Evolutionary conservation across 2,329 filamentous ascomycete genomes (phyloP).

Genomic region (Dactylellina haptotyla): DNA sequence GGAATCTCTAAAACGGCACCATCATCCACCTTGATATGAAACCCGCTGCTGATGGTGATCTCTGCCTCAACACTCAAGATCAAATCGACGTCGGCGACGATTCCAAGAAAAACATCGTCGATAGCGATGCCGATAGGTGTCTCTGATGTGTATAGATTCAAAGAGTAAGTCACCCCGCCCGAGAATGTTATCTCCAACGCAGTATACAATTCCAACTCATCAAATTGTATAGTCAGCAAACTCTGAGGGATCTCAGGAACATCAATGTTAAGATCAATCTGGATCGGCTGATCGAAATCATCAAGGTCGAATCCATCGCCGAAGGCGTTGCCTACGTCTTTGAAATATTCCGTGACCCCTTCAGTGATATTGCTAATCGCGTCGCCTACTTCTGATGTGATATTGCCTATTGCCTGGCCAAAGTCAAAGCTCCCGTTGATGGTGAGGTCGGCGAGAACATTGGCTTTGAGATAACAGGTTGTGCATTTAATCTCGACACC

Average conservation of each 20-base stretch:
- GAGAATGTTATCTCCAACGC: constrained; percentile 64
- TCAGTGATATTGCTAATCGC: constrained; percentile 61
- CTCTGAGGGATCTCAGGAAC: constrained; percentile 63
- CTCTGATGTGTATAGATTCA: constrained; percentile 66
- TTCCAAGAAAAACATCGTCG: constrained; percentile 63
- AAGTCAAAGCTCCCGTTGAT: constrained; percentile 63
- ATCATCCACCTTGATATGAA: constrained; percentile 69
- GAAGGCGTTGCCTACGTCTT: constrained; percentile 57
- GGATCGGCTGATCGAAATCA: constrained; percentile 59
- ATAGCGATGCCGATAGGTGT: constrained; percentile 63
- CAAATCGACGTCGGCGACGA: constrained; percentile 66
- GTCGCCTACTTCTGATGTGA: constrained; percentile 59
- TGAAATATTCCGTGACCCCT: constrained; percentile 56
- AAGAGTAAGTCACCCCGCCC: constrained; percentile 63
- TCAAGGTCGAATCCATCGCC: constrained; percentile 59
- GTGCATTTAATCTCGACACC: constrained; percentile 64
- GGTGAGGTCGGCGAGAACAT: constrained; percentile 63
- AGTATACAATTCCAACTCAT: constrained; percentile 67
- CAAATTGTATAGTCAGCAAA: constrained; percentile 65
- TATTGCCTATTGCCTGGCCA: constrained; percentile 59
- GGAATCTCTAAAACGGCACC: constrained; percentile 65
- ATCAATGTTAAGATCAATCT: constrained; percentile 64
- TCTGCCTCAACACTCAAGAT: constrained; percentile 65
- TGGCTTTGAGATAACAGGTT: constrained; percentile 67
- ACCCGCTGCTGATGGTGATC: constrained; percentile 67